Percentiles rank a stretch among this genome's conserved stretches.
Evolutionary conservation across 306 rosid species (phyloP).

Genomic region (Inga laurina): DNA sequence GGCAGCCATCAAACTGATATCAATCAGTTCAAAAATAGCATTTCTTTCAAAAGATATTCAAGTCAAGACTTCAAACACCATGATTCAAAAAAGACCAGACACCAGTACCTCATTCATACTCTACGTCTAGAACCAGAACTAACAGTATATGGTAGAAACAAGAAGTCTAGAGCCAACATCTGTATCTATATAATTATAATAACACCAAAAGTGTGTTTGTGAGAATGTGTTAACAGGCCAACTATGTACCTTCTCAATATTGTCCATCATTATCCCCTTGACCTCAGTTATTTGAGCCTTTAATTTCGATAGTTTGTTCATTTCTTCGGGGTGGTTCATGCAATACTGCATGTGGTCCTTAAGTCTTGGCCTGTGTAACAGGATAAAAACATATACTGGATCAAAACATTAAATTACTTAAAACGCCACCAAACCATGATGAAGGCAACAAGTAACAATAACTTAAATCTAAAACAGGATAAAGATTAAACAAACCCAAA

Average conservation of each 20-base stretch:
- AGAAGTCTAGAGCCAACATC: not conserved
- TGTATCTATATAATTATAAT: not conserved
- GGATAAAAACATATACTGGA: constrained; percentile 23
- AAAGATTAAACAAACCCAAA: constrained; percentile 69
- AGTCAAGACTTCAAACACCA: not conserved
- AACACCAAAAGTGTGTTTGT: not conserved
- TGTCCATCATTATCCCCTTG: constrained; percentile 96
- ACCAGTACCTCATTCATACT: not conserved
- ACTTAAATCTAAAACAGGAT: constrained; percentile 7
- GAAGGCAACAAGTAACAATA: not conserved
- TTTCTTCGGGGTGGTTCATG: constrained; percentile 91
- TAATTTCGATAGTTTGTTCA: constrained; percentile 88
- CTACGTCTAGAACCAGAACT: not conserved
- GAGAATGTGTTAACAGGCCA: not conserved
- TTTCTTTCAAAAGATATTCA: not conserved
- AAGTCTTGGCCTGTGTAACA: constrained; percentile 66
- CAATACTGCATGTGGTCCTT: constrained; percentile 98
- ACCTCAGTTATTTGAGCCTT: constrained; percentile 98
- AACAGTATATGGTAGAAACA: constrained; percentile 3
- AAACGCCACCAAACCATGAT: constrained; percentile 17
- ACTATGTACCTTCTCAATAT: constrained; percentile 82
- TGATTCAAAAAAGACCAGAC: not conserved
- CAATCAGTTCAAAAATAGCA: not conserved
- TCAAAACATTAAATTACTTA: not conserved
- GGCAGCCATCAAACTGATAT: not conserved